phyloP scores from a whole-genome alignment of 441 rosid species.

The Croton setiger region DNA sequence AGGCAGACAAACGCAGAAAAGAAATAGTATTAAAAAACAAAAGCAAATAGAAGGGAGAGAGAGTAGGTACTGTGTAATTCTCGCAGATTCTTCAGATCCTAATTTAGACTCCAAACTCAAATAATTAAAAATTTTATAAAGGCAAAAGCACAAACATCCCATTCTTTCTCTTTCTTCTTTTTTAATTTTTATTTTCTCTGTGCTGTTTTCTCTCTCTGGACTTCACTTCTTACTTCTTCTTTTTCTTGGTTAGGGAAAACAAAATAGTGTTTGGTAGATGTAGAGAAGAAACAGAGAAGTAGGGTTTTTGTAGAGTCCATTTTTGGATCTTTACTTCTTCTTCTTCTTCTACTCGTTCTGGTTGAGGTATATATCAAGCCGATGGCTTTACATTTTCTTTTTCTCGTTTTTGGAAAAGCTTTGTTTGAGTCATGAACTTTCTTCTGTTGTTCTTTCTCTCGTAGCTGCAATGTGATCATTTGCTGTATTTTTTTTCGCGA shows the following conservation, averaged over 20 bases:
- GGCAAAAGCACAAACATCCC: conserved; percentile 20
- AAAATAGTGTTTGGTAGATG: not conserved
- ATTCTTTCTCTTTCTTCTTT: conserved; percentile 4
- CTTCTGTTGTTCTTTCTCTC: not conserved
- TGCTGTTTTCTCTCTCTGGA: conserved; percentile 3
- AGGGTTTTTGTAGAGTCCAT: not conserved
- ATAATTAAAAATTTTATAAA: conserved; percentile 12
- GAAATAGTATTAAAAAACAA: not conserved
- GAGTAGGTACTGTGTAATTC: conserved; percentile 24
- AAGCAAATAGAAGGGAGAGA: not conserved
- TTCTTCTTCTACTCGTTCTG: not conserved
- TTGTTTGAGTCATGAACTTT: not conserved
- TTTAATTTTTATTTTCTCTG: not conserved
- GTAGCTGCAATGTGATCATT: not conserved
- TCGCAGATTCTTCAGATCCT: conserved; percentile 47
- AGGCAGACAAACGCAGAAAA: not conserved
- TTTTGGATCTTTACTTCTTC: conserved; percentile 8
- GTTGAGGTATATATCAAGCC: not conserved
- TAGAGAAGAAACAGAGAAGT: not conserved
- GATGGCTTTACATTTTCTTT: not conserved
- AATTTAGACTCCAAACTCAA: conserved; percentile 17
- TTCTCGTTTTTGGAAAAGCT: not conserved
- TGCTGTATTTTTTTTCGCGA: not conserved
- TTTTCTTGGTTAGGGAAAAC: too few relatives aligned
- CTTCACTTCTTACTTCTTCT: not conserved